Evolutionary conservation across 805 yeast species (phyloP).

Genomic region (Kodamaea fukazawae): DNA sequence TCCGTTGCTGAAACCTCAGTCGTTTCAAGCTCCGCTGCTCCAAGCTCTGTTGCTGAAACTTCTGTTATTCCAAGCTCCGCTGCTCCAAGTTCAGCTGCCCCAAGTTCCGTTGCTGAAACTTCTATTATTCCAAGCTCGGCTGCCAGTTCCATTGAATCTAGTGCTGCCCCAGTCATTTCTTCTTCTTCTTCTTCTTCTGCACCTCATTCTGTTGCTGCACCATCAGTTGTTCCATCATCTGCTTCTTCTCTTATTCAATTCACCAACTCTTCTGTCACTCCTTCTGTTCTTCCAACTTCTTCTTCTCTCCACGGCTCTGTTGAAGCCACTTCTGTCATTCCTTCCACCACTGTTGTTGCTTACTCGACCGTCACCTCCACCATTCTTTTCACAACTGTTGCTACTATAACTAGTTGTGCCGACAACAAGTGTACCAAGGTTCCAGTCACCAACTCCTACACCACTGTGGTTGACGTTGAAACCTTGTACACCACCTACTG

Average conservation of each 20-base stretch:
- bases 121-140: background rate
- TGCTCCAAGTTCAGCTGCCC: too few relatives aligned
- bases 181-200: background rate
- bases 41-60: background rate
- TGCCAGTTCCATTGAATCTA: background rate
- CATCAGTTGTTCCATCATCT: background rate
- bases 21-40: background rate
- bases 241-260: too few relatives aligned
- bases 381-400: conserved; percentile 14
- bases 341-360: background rate
- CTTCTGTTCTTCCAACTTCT: background rate
- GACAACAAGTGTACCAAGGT: conserved; percentile 16
- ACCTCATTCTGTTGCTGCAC: conserved; percentile 1
- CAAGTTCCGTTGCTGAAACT: too few relatives aligned
- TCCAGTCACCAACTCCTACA: conserved; percentile 15
- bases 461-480: conserved; percentile 28
- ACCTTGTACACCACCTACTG: conserved; percentile 32
- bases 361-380: conserved; percentile 1
- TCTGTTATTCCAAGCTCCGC: background rate
- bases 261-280: background rate
- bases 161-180: background rate
- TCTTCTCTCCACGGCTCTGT: background rate
- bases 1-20: too few relatives aligned
- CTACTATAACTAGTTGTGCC: conserved; percentile 21
- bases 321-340: background rate